Evolutionary conservation across 148 eudicot genomes (phyloP), one percentile per base, ranked within the genome.

Genomic region (Drosera capensis): DNA sequence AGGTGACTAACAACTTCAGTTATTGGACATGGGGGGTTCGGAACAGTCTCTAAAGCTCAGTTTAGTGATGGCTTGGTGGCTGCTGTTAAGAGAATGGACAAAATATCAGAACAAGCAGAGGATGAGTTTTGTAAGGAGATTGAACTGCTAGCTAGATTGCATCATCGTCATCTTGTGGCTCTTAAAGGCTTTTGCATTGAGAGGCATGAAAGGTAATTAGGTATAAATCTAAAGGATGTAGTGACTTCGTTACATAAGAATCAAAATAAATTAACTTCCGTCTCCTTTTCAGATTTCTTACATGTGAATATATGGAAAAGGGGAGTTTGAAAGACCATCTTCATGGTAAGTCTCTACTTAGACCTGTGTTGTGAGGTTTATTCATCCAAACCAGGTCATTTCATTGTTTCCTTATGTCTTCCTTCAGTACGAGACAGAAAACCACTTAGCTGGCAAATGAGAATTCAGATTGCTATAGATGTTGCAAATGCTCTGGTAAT

Each of bases 401-500:
- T 34, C 13, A 9, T 9, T 28, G 31, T 28, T 28, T 3, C 31
- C 20, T 36, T 30, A 41, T 65, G 14, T 41, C 47, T 70, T 31
- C 66, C 1, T 59, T 15, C 73, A 92, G 99, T 78, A 53, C 68
- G 78, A 36, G 77, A 71, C 28, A 71, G 63, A 60, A 50, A 62
- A 58, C 64, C 84, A 23, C 66, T 92, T 21, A 72, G 79, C 63
- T 92, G 99, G 99, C 86, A 57, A 55, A 76, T 72, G 18, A 78
- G 95, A 69, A 79, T 92, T 55, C 88, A 92, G 51, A 85, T 92
- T 49, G 99, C 99, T 21, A 72, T 85, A 49, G 95, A 92, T 54
- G 94, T 92, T 56, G 95, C 99, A 35, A 92, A 92, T 71, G 99
- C 99, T 42, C 59, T 92, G 88, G 99, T 90, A 85, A 77, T 20